Base-by-base conservation (phyloP, 2,329 filamentous ascomycete species). In the Paradendryphiella salina region DNA sequence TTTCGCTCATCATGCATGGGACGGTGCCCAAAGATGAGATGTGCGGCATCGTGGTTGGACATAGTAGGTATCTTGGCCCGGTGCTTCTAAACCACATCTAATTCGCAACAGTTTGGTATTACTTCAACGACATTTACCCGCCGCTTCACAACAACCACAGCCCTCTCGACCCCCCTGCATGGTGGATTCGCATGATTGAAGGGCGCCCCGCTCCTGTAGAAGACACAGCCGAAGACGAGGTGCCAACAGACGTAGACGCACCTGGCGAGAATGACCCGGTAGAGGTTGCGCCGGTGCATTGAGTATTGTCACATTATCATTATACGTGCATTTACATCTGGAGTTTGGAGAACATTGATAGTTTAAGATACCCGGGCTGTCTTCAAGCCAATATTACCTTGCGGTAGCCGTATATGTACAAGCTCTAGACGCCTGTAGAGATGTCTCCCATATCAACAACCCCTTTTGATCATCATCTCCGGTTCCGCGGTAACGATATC, bases 121-220 rank as follows among this genome's bases (percentile, higher is more conserved):
- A 96, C 77, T 96, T 97, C 74, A 89, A 86, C 52, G 94, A 99
- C 72, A 92, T 99, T 13, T 99, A 96, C 73, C 94, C 94, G 3
- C 89, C 91, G 3, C 82, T 96, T 35, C 89, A 96, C 74, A 85
- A 88, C 57, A 90, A 90, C 14, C 86, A 88, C 43, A 82, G 89
- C 48, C 94, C 94, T 0, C 80, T 99, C 39, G 93, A 96, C 64
- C 93, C 94, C 31, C 94, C 94, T 0, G 77, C 78, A 52, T 96
- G 90, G 86, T 99, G 93, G 93, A 83, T 89, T 50, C 82, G 91
- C 34, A 68, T 97, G 14, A 96, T 96, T 67, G 91, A 86, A 42
- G 70, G 71, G 14, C 63, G 57, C 5, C 70, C 69, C 1, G 53
- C 58, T 31, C 57, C 61, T 3, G 51, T 58, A 10, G 56, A 61